Evolutionary conservation across 306 rosid genomes (phyloP), one percentile per base, ranked within the genome.

Genomic region (Trifolium pratense): DNA sequence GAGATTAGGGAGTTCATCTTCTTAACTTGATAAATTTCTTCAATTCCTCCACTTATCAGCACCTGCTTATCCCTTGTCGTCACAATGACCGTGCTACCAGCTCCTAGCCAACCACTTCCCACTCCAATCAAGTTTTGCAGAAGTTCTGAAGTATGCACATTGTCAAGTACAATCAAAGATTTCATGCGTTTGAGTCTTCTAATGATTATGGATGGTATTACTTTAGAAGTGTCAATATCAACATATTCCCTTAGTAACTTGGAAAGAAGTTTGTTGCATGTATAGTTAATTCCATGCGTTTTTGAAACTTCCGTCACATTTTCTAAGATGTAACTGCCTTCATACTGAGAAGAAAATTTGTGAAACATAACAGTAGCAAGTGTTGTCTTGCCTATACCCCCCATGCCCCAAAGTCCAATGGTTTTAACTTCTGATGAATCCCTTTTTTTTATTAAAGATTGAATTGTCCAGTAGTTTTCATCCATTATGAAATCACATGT

Each of bases 141-240:
- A 5, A 70, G 63, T 0, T 60, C 13, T 0, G 29, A 4, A 11
- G 61, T 14, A 23, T 4, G 17, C 1, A 75, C 75, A 71, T 81
- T 66, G 48, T 76, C 84, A 8, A 81, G 13, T 23, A 72, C 75
- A 1, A 76, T 13, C 0, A 81, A 39, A 66, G 39, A 66, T 51
- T 23, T 81, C 61, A 46, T 81, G 1, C 63, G 14, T 12, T 3
- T 31, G 0, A 81, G 53, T 26, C 48, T 20, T 23, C 26, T 26
- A 12, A 0, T 6, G 9, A 40, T 20, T 7, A 4, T 0, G 1
- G 40, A 37, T n/a, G 72, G n/a, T 45, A 57, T 56, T 11, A 45
- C 6, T 67, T 58, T 67, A 23, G 23, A 3, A 42, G 75, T 42
- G 1, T 9, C 57, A 17, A 75, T 42, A 29, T 9, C 5, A 75